These are phyloP conservation scores for Puccinia polysora DNA, from an alignment of 1,284 basidiomycete species.

Conservation along the genomic window DNA sequence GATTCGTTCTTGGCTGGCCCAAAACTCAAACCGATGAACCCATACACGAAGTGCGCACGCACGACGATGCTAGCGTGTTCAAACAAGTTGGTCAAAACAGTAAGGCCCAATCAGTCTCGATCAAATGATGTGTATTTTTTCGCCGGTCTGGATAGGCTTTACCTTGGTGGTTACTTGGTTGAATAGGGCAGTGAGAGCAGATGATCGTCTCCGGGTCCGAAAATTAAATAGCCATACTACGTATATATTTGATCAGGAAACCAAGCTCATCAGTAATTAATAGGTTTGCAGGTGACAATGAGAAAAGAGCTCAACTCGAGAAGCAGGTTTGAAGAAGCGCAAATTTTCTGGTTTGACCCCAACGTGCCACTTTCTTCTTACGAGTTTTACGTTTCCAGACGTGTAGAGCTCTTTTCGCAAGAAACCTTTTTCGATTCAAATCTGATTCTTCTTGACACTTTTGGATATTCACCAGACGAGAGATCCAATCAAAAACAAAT, in stretches of 20 bases:
- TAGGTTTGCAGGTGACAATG: neutral
- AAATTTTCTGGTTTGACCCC: conserved; percentile 1
- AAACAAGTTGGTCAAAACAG: neutral
- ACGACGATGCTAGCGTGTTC: neutral
- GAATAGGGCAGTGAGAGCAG: neutral
- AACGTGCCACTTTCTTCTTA: conserved; percentile 3
- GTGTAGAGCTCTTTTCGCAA: neutral
- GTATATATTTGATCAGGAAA: neutral
- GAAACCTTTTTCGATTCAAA: conserved; percentile 18
- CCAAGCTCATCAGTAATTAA: neutral
- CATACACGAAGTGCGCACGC: too few species aligned
- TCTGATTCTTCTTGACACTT: neutral
- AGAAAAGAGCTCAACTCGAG: conserved; percentile 2
- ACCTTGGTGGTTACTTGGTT: neutral
- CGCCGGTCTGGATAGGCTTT: neutral
- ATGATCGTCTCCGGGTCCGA: neutral
- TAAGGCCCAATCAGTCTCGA: neutral
- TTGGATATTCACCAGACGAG: neutral
- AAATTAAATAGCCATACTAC: conserved; percentile 9
- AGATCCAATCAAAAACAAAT: neutral
- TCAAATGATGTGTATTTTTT: neutral
- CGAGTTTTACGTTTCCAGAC: conserved; percentile 22
- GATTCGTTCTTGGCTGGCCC: neutral
- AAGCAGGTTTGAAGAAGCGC: neutral
- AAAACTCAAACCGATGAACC: neutral